Conservation (phyloP, 2,329 filamentous ascomycete species). For the Botryotinia convoluta region DNA sequence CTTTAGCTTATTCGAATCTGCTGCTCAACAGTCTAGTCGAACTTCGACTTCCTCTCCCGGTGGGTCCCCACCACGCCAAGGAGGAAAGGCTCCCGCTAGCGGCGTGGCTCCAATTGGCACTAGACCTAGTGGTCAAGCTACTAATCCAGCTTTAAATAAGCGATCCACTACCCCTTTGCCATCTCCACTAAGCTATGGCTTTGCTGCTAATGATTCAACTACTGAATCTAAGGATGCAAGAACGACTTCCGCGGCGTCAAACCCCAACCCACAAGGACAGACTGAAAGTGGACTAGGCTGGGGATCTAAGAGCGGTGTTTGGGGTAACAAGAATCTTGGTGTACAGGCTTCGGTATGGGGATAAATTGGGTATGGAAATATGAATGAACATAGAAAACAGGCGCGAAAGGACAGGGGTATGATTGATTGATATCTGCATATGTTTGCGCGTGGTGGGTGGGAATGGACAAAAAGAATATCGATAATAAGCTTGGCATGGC, state of each 20-base stretch:
- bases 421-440: constrained; percentile 18
- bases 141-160: constrained; percentile 58
- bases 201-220: constrained; percentile 55
- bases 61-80: constrained; percentile 72
- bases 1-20: constrained; percentile 60
- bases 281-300: constrained; percentile 57
- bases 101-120: constrained; percentile 92
- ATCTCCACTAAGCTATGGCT: constrained; percentile 80
- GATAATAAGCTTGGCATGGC: constrained; percentile 22
- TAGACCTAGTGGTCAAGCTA: constrained; percentile 62
- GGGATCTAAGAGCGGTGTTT: constrained; percentile 74
- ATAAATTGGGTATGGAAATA: constrained; percentile 44
- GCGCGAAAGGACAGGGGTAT: constrained; percentile 15
- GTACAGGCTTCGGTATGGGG: constrained; percentile 95
- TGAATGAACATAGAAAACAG: constrained; percentile 17
- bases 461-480: constrained; percentile 18
- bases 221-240: constrained; percentile 40
- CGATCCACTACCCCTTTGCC: constrained; percentile 85
- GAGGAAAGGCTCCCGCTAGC: constrained; percentile 55
- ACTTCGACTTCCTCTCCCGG: constrained; percentile 86
- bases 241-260: constrained; percentile 57
- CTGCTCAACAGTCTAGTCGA: constrained; percentile 65
- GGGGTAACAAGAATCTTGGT: constrained; percentile 78
- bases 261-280: constrained; percentile 46
- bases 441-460: constrained; percentile 13